Base-by-base conservation (phyloP, 306 rosid genomes). In the Sophora flavescens region DNA sequence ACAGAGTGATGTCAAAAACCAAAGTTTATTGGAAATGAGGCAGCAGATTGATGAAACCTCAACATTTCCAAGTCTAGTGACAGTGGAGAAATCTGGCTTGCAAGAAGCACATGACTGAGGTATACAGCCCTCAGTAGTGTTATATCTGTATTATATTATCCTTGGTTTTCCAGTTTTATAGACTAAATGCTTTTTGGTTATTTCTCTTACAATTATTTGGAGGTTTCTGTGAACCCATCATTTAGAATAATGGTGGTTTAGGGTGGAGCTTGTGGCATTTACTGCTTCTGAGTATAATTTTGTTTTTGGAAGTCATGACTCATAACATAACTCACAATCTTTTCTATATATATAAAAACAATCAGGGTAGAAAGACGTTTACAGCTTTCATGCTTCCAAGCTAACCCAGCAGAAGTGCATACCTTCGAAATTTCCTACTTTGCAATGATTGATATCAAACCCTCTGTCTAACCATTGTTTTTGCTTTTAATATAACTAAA, bases 1-100 rank as follows among this genome's bases (percentile, higher is more conserved):
- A 16, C 6, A 73, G 17, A 57, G 28, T 74, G 50, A 72, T 57
- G 56, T 44, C 5, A 44, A 64, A 71, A 73, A 45, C 56, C 10
- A 2, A 17, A 64, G 22, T 72, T 72, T 38, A 28, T 18, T 64
- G 22, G 47, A 57, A 73, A 73, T 63, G 69, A 56, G 72, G 75
- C 16, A 64, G 33, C 41, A 14, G 79, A 44, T 45, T 72, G 65
- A 80, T 17, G 36, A 64, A 72, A 35, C 45, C 26, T 44, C 8
- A 0, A 58, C 62, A 17, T 79, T 41, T 65, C 7, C 45, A 13
- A 72, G 60, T 41, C 64, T 54, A 8, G n/a, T 53, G 38, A 30
- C 26, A 17, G 22, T 32, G 53, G 63, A 64, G 63, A 65, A 44
- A 42, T 30, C 45, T 54, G 68, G 33, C 74, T 26, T 72, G 67